phyloP scores from a whole-genome alignment of 306 rosid genomes.

The Fragaria nilgerrensis region DNA sequence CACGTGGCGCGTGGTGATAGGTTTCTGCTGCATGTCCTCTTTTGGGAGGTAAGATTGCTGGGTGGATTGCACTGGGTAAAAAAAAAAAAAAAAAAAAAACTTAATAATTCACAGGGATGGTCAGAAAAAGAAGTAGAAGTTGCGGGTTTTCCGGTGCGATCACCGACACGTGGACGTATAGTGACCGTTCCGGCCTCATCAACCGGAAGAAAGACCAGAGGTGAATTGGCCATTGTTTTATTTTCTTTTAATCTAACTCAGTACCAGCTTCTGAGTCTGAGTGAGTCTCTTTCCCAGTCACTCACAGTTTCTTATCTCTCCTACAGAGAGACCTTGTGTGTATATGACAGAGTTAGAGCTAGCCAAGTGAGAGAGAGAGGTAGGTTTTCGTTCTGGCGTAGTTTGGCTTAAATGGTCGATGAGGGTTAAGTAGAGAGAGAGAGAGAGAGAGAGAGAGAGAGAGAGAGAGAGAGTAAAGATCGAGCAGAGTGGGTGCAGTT shows the following conservation, averaged over 20 bases:
- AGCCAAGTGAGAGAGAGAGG: conserved; percentile 15
- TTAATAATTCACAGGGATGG: conserved; percentile 28
- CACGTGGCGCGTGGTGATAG: conserved; percentile 19
- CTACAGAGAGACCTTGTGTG: neutral
- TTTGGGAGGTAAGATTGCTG: conserved; percentile 2
- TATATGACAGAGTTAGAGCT: conserved; percentile 14
- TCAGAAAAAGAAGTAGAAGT: conserved; percentile 52
- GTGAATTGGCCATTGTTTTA: conserved; percentile 36
- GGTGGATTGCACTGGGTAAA: neutral
- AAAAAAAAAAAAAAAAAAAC: neutral
- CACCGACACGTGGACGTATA: conserved; percentile 49
- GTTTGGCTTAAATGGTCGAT: conserved; percentile 34
- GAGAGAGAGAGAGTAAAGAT: conserved; percentile 11
- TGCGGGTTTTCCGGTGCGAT: conserved; percentile 91
- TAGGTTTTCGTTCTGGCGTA: neutral
- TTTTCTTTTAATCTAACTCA: conserved; percentile 32
- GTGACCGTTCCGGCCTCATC: conserved; percentile 30
- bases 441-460: conserved; percentile 8
- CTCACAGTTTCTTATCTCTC: conserved; percentile 5
- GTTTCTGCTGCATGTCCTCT: conserved; percentile 29
- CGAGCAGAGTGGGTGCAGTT: conserved; percentile 65
- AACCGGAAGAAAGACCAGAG: conserved; percentile 53
- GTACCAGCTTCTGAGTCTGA: neutral
- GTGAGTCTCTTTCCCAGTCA: conserved; percentile 8
- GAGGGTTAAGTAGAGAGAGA: conserved; percentile 3